Evolutionary conservation across 208 protist species (phyloP).

Genomic region (Phytomonas sp.): DNA sequence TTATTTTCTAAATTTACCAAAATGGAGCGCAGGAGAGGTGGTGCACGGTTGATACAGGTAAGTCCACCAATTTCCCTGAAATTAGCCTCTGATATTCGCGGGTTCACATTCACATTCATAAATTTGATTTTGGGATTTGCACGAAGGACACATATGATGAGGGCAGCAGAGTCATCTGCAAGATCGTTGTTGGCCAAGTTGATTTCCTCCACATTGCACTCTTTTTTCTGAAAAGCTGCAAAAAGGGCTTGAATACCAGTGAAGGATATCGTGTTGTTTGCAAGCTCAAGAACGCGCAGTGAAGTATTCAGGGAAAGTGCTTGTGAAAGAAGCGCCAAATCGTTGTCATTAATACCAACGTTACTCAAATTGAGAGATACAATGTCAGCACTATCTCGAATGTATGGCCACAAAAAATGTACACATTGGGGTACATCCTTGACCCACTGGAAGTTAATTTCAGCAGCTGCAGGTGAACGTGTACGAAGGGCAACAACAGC

Average conservation of each 20-base stretch:
- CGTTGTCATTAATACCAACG: slow-evolving; percentile 53
- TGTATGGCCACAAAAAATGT: slow-evolving; percentile 44
- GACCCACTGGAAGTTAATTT: slow-evolving; percentile 80
- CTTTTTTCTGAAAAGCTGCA: slow-evolving; percentile 30
- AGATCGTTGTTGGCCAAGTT: slow-evolving; percentile 85
- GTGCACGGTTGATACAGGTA: slow-evolving; percentile 62
- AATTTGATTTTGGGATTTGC: slow-evolving; percentile 49
- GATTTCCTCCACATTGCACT: slow-evolving; percentile 48
- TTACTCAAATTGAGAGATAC: slow-evolving; percentile 77
- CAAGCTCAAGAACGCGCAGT: slow-evolving; percentile 61
- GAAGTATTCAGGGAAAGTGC: slow-evolving; percentile 56
- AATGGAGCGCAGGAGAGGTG: slow-evolving; percentile 39
- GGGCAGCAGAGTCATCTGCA: slow-evolving; percentile 33
- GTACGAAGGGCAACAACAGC: slow-evolving; percentile 45
- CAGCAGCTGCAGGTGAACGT: slow-evolving; percentile 29
- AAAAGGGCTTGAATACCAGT: slow-evolving; percentile 53
- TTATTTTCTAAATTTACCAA: slow-evolving; percentile 58
- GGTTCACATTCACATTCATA: slow-evolving; percentile 75
- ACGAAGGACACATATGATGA: slow-evolving; percentile 49
- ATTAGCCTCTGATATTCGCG: slow-evolving; percentile 34
- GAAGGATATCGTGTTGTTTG: slow-evolving; percentile 80
- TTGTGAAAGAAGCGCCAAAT: slow-evolving; percentile 37
- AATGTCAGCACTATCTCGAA: slow-evolving; percentile 47
- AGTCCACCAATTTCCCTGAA: slow-evolving; percentile 63
- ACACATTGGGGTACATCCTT: slow-evolving; percentile 36